phyloP scores from a whole-genome alignment of 306 rosid species.

The Ormosia semicastrata region DNA sequence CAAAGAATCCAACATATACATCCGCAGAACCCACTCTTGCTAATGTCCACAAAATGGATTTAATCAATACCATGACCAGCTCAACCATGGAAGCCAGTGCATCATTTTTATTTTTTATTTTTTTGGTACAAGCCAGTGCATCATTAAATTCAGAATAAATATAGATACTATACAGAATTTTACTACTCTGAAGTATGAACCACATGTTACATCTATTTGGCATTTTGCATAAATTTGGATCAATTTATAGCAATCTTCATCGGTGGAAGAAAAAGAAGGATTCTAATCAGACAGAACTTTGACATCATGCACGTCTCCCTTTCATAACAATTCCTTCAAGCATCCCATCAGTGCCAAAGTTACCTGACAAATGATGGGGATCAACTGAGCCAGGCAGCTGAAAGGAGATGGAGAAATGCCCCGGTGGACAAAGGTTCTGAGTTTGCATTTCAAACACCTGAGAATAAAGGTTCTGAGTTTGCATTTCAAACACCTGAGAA shows the following conservation, averaged over 20 bases:
- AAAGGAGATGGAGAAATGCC: slow-evolving; percentile 59
- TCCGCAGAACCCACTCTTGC: too few species aligned
- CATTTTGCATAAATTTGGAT: background rate
- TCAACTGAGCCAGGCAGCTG: slow-evolving; percentile 62
- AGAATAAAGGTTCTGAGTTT: slow-evolving; percentile 47
- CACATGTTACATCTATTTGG: background rate
- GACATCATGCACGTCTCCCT: background rate
- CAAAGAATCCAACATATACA: background rate
- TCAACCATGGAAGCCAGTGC: background rate
- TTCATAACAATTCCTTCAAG: slow-evolving; percentile 59
- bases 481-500: slow-evolving; percentile 62
- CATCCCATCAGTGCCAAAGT: slow-evolving; percentile 55
- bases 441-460: slow-evolving; percentile 32
- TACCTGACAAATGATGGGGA: slow-evolving; percentile 45
- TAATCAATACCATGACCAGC: background rate
- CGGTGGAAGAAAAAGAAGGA: background rate
- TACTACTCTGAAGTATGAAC: background rate
- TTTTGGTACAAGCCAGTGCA: background rate
- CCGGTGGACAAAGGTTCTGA: slow-evolving; percentile 52
- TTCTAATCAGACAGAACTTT: background rate
- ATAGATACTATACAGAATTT: background rate
- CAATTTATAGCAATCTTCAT: background rate
- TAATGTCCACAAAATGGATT: background rate
- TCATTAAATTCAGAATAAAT: background rate
- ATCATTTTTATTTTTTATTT: background rate